Evolutionary conservation across 2,329 filamentous ascomycete genomes (phyloP), one percentile per base, ranked within the genome.

Genomic region (Catunica adiposa): DNA sequence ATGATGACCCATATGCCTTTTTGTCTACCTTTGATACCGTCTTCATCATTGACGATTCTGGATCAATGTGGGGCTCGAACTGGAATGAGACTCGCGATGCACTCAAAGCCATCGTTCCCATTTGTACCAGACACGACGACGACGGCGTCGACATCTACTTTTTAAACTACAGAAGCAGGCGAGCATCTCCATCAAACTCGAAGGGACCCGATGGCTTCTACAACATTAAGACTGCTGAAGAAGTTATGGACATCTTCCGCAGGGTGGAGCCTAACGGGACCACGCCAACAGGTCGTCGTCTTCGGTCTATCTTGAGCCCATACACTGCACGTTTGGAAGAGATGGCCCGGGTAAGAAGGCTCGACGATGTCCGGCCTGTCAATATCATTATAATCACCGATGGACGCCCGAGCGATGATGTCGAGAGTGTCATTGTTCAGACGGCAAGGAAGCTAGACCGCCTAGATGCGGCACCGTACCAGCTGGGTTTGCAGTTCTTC

Each of bases 321-420:
- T 96, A 96, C 64, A 65, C 94, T 2, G 64, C 58, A 1, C 56
- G 60, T 8, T 60, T 69, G 3, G 67, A 66, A 2, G 67, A 67
- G 48, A 65, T 73, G 17, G 67, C 70, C 37, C 14, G 29, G 17
- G 22, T 29, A 17, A 4, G 6, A 8, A 14, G 34, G 22, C 58
- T 66, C 0, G 66, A 69, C 26, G 66, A 65, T 4, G 73, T 84
- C 22, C 89, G 88, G 64, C 88, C 89, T 1, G 71, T 95, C 51
- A 96, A 96, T 64, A 76, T 97, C 66, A 95, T 97, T 62, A 83
- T 94, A 60, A 85, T 97, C 64, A 97, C 92, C 0, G 90, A 97
- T 65, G 92, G 92, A 3, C 79, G 74, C 42, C 82, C 92, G 1
- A 81, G 75, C 1, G 89, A 96, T 65, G 86, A 94, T 61, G 80